Percentiles rank a stretch among this genome's conserved stretches.
Evolutionary conservation across 2,329 filamentous ascomycete genomes (phyloP).

Genomic region (Beauveria sp.): DNA sequence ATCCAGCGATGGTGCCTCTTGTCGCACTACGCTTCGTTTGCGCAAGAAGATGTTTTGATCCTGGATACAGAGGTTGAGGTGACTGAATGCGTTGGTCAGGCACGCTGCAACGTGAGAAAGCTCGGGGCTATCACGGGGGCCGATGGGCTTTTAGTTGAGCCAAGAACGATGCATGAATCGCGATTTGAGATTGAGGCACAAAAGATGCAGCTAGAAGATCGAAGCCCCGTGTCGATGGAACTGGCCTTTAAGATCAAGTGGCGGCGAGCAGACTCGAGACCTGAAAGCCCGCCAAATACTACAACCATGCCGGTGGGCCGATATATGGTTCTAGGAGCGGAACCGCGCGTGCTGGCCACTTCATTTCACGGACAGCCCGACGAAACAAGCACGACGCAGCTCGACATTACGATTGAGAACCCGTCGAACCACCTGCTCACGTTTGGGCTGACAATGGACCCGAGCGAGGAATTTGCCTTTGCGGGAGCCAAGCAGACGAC

Average conservation of each 20-base stretch:
- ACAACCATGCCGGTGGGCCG: slow-evolving; percentile 71
- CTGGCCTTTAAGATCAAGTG: slow-evolving; percentile 70
- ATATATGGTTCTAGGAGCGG: slow-evolving; percentile 70
- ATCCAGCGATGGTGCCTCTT: slow-evolving; percentile 75
- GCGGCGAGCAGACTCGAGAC: slow-evolving; percentile 46
- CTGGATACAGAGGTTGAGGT: slow-evolving; percentile 55
- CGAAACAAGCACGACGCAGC: slow-evolving; percentile 31
- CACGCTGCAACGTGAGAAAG: slow-evolving; percentile 46
- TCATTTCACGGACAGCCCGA: slow-evolving; percentile 36
- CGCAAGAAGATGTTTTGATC: slow-evolving; percentile 60
- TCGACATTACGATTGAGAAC: slow-evolving; percentile 73
- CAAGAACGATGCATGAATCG: slow-evolving; percentile 63
- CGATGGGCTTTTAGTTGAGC: slow-evolving; percentile 44
- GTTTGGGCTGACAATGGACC: slow-evolving; percentile 87
- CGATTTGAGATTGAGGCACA: slow-evolving; percentile 68
- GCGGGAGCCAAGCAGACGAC: slow-evolving; percentile 77
- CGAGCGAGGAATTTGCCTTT: slow-evolving; percentile 87
- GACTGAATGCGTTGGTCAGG: slow-evolving; percentile 52
- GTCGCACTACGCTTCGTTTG: slow-evolving; percentile 69
- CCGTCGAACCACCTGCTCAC: slow-evolving; percentile 91
- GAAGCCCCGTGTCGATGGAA: slow-evolving; percentile 65
- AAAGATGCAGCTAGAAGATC: slow-evolving; percentile 75
- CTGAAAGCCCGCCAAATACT: slow-evolving; percentile 39
- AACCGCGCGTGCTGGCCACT: slow-evolving; percentile 73
- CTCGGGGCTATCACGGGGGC: slow-evolving; percentile 27